Evolutionary conservation across 306 rosid genomes (phyloP).

Genomic region (Vigna angularis): DNA sequence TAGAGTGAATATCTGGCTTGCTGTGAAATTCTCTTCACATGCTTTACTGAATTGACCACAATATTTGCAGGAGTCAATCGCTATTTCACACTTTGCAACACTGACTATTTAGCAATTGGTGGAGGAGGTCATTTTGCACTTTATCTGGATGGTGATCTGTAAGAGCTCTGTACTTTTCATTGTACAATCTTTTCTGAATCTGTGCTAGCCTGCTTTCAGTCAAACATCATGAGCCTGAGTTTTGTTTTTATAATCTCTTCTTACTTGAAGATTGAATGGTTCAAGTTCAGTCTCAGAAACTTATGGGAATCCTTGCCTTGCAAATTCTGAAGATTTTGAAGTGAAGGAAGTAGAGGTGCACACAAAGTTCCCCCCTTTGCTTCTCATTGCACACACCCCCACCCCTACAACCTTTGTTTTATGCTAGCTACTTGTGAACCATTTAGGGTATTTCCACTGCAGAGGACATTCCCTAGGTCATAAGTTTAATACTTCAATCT

Average conservation of each 20-base stretch:
- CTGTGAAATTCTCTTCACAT: constrained; percentile 28
- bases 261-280: constrained; percentile 71
- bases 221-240: constrained; percentile 6
- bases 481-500: too few relatives aligned
- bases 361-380: constrained; percentile 10
- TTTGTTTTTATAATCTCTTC: not conserved
- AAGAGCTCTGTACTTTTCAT: constrained; percentile 46
- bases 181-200: not conserved
- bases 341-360: constrained; percentile 93
- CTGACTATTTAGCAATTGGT: constrained; percentile 79
- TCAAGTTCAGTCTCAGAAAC: constrained; percentile 92
- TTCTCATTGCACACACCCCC: not conserved
- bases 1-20: constrained; percentile 12
- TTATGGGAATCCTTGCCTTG: constrained; percentile 93
- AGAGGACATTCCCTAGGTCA: too few relatives aligned
- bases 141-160: constrained; percentile 90
- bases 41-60: constrained; percentile 29
- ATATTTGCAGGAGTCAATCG: constrained; percentile 76
- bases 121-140: constrained; percentile 94
- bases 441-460: not conserved
- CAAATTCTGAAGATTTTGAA: constrained; percentile 79
- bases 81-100: constrained; percentile 82
- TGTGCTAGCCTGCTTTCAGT: not conserved
- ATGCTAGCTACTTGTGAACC: not conserved
- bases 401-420: not conserved